Evolutionary conservation across 768 basidiomycete genomes (phyloP).

Genomic region (Paxillus rubicundulus): DNA sequence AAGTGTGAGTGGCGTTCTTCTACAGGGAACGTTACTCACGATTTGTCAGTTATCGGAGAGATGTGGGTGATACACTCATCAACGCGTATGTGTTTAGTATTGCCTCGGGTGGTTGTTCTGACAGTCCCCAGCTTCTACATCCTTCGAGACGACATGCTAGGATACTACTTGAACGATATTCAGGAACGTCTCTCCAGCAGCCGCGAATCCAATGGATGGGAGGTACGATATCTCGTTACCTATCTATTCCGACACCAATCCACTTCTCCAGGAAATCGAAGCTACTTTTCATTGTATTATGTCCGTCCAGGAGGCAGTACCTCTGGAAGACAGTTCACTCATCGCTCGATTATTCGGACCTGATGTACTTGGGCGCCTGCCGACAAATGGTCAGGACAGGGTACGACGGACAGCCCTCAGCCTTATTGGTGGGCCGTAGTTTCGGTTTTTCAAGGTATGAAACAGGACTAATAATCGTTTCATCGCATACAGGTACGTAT

Average conservation of each 20-base stretch:
- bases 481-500: constrained; percentile 52
- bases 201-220: constrained; percentile 59
- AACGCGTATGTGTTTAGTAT: constrained; percentile 62
- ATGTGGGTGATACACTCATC: constrained; percentile 84
- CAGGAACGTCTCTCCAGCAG: constrained; percentile 47
- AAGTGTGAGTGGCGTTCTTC: constrained; percentile 50
- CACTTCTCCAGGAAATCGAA: constrained; percentile 68
- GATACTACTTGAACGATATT: constrained; percentile 63
- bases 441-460: background rate
- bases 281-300: constrained; percentile 83
- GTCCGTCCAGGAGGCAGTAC: constrained; percentile 85
- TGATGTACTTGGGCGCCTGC: constrained; percentile 65
- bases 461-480: background rate
- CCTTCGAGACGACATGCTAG: constrained; percentile 79
- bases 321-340: constrained; percentile 50
- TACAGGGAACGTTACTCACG: background rate
- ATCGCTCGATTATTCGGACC: constrained; percentile 69
- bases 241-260: background rate
- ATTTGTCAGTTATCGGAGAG: constrained; percentile 66
- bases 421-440: constrained; percentile 62
- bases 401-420: constrained; percentile 72
- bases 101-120: constrained; percentile 2
- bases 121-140: constrained; percentile 69
- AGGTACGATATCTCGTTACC: constrained; percentile 45
- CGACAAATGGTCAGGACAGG: constrained; percentile 59